These are phyloP conservation scores for Hymenoscyphus fraxineus DNA, from an alignment of 2,329 filamentous ascomycete genomes.

Conservation along the genomic window DNA sequence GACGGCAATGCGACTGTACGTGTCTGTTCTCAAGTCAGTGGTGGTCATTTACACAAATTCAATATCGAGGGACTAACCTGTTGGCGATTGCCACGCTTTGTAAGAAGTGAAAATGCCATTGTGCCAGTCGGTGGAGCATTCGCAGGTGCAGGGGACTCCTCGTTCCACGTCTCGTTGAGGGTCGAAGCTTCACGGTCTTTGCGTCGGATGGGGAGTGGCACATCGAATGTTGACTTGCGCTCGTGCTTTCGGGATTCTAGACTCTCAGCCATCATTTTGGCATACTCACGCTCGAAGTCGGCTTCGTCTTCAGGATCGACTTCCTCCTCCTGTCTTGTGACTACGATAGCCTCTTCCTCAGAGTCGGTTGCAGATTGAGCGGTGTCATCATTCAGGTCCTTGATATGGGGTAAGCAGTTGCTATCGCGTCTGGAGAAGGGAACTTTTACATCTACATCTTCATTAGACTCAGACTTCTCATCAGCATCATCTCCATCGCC, in stretches of 20 bases:
- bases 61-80: slow-evolving; percentile 56
- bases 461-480: slow-evolving; percentile 51
- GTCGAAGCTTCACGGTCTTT: slow-evolving; percentile 58
- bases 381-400: slow-evolving; percentile 46
- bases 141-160: slow-evolving; percentile 36
- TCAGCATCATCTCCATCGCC: slow-evolving; percentile 34
- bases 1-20: slow-evolving; percentile 85
- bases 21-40: slow-evolving; percentile 53
- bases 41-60: slow-evolving; percentile 2
- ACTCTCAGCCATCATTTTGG: slow-evolving; percentile 97
- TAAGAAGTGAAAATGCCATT: slow-evolving; percentile 97
- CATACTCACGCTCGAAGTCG: slow-evolving; percentile 96
- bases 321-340: slow-evolving; percentile 85
- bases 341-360: slow-evolving; percentile 82
- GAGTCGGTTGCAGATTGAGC: slow-evolving; percentile 59
- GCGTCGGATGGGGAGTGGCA: slow-evolving; percentile 86
- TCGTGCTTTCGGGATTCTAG: slow-evolving; percentile 94
- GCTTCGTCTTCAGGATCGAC: slow-evolving; percentile 91
- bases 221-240: slow-evolving; percentile 89
- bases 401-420: slow-evolving; percentile 17
- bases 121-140: slow-evolving; percentile 47
- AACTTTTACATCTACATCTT: slow-evolving; percentile 52
- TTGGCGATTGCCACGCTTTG: slow-evolving; percentile 92
- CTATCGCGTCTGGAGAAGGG: slow-evolving; percentile 1
- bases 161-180: slow-evolving; percentile 37